Evolutionary conservation across 2,329 filamentous ascomycete genomes (phyloP).

Genomic region (Pseudophaeomoniella oleicola): DNA sequence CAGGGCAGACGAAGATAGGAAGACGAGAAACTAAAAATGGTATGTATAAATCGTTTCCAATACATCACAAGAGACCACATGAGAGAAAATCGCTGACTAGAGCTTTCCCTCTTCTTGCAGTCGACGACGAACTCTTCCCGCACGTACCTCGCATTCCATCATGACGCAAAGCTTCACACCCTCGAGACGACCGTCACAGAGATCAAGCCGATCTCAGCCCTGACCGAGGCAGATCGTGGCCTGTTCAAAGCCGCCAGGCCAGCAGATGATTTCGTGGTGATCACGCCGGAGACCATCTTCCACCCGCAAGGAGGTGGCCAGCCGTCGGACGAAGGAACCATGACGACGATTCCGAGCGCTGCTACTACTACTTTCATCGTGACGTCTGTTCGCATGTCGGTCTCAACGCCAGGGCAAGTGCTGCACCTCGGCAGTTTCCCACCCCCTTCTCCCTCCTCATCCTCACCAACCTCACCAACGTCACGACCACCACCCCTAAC

Average conservation of each 20-base stretch:
- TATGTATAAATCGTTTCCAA: no score
- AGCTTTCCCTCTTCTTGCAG: no score
- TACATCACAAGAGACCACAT: no score
- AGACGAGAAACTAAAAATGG: no score
- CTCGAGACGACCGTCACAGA: constrained; percentile 31
- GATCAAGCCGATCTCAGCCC: constrained; percentile 32
- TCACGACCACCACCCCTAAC: no score
- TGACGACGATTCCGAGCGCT: constrained; percentile 21
- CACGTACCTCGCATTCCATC: constrained; percentile 22
- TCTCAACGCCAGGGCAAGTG: constrained; percentile 36
- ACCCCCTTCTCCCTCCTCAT: not conserved
- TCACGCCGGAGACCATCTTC: constrained; percentile 55
- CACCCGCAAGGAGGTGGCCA: constrained; percentile 64
- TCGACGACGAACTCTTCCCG: no score
- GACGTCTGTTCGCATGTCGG: constrained; percentile 40
- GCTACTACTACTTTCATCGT: constrained; percentile 33
- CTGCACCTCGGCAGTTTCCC: constrained; percentile 51
- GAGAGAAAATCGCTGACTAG: no score
- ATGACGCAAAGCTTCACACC: constrained; percentile 24
- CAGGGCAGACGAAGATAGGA: no score
- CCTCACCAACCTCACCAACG: constrained; percentile 17
- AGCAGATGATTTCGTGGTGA: constrained; percentile 37
- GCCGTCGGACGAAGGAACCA: constrained; percentile 50
- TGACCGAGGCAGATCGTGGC: constrained; percentile 35
- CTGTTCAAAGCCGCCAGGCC: constrained; percentile 45